These are phyloP conservation scores for Cornus florida DNA, from an alignment of 148 eudicot species.

Conservation along the genomic window DNA sequence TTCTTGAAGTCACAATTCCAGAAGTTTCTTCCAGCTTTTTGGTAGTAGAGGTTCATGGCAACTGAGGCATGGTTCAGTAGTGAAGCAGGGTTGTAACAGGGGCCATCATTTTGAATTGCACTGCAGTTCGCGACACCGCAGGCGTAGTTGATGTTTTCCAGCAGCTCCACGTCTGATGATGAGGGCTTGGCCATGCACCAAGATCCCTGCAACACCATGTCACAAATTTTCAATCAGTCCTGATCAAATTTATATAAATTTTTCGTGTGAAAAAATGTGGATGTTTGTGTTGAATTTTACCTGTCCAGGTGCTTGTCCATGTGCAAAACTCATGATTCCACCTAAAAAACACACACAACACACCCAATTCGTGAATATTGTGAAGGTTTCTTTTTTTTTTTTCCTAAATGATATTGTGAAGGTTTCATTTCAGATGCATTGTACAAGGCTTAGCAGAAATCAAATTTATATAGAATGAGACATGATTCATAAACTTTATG, in stretches of 20 bases:
- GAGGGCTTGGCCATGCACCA: slow-evolving; percentile 35
- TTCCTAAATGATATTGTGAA: too few relatives aligned
- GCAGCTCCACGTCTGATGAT: background rate
- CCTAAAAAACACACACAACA: slow-evolving; percentile 5
- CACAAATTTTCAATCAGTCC: too few relatives aligned
- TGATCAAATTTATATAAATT: too few relatives aligned
- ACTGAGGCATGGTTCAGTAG: slow-evolving; percentile 45
- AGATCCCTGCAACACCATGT: background rate
- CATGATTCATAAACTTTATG: background rate
- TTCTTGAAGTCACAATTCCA: slow-evolving; percentile 38
- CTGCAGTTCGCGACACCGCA: slow-evolving; percentile 13
- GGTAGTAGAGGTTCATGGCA: slow-evolving; percentile 59
- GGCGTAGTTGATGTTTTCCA: slow-evolving; percentile 9
- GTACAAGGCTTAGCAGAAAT: background rate
- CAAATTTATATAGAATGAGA: background rate
- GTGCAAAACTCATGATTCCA: slow-evolving; percentile 5
- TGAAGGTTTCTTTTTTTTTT: too few relatives aligned
- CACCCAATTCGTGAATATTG: background rate
- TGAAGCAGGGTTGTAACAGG: slow-evolving; percentile 16
- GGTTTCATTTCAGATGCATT: background rate
- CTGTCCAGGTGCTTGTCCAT: slow-evolving; percentile 21
- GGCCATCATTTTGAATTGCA: slow-evolving; percentile 7
- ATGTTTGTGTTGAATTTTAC: background rate
- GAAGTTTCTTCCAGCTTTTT: slow-evolving; percentile 18
- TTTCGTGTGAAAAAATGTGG: too few relatives aligned